phyloP scores from a whole-genome alignment of 768 basidiomycete species.

The Boletus rex-veris region DNA sequence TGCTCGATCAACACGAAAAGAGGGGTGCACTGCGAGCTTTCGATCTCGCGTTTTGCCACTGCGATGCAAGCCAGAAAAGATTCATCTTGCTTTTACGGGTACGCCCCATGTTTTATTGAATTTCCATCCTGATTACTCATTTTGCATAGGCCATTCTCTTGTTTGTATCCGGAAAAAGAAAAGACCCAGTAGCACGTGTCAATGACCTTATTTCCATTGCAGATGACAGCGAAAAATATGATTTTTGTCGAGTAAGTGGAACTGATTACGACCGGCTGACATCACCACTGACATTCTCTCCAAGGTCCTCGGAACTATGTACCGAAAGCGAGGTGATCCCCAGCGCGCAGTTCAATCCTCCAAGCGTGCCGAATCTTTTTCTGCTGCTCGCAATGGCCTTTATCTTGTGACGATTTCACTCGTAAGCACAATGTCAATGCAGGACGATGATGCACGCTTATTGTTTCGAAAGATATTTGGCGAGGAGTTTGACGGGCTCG shows the following conservation, averaged over 20 bases:
- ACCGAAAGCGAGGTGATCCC: not conserved
- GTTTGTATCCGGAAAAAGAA: not conserved
- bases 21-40: not conserved
- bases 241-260: not conserved
- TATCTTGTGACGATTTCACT: not conserved
- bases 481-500: not conserved
- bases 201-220: not conserved
- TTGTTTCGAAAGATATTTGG: not conserved
- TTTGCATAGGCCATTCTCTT: not conserved
- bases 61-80: not conserved
- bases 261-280: no score
- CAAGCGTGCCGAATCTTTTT: not conserved
- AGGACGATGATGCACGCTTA: not conserved
- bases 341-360: no score
- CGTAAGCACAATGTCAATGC: not conserved
- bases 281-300: no score
- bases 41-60: not conserved
- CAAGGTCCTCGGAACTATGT: slow-evolving; percentile 2
- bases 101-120: not conserved
- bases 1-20: not conserved
- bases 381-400: not conserved
- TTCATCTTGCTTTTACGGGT: not conserved
- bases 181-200: not conserved
- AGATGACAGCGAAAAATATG: not conserved
- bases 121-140: not conserved